phyloP scores from a whole-genome alignment of 305 asterid genomes.

The Coffea humblotiana region DNA sequence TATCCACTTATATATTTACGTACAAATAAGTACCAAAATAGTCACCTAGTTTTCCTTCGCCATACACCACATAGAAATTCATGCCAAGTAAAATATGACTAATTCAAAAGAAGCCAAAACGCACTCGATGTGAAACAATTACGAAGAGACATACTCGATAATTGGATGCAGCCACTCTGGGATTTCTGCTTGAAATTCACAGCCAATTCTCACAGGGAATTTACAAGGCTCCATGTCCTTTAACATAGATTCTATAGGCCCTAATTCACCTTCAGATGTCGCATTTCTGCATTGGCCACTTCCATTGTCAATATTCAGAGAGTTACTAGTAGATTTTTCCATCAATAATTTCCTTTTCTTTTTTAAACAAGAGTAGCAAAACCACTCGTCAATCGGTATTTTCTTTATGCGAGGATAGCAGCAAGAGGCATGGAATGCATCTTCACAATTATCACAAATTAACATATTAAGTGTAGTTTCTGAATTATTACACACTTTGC shows the following conservation, averaged over 20 bases:
- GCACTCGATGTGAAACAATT: background rate
- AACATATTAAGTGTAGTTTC: slow-evolving; percentile 60
- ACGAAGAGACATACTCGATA: slow-evolving; percentile 50
- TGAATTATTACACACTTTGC: slow-evolving; percentile 57
- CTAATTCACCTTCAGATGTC: slow-evolving; percentile 42
- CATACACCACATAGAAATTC: slow-evolving; percentile 14
- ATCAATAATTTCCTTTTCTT: slow-evolving; percentile 56
- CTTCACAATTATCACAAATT: slow-evolving; percentile 75
- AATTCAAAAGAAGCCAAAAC: slow-evolving; percentile 2
- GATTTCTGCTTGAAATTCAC: slow-evolving; percentile 70
- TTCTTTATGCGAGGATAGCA: slow-evolving; percentile 50
- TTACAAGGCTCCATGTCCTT: slow-evolving; percentile 52
- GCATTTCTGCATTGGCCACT: slow-evolving; percentile 31
- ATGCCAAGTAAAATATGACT: background rate
- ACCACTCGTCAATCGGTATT: slow-evolving; percentile 71
- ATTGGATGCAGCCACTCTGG: slow-evolving; percentile 72
- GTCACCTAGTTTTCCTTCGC: slow-evolving; percentile 6
- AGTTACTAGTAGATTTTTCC: slow-evolving; percentile 45
- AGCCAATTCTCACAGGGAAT: slow-evolving; percentile 69
- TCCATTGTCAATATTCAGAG: slow-evolving; percentile 26
- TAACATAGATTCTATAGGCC: slow-evolving; percentile 57
- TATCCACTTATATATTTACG: background rate
- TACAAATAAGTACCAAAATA: background rate
- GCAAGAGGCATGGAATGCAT: slow-evolving; percentile 76
- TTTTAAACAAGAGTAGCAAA: slow-evolving; percentile 70